phyloP scores from a whole-genome alignment of 2,329 filamentous ascomycete genomes.

The Leptographium galeiforme region DNA sequence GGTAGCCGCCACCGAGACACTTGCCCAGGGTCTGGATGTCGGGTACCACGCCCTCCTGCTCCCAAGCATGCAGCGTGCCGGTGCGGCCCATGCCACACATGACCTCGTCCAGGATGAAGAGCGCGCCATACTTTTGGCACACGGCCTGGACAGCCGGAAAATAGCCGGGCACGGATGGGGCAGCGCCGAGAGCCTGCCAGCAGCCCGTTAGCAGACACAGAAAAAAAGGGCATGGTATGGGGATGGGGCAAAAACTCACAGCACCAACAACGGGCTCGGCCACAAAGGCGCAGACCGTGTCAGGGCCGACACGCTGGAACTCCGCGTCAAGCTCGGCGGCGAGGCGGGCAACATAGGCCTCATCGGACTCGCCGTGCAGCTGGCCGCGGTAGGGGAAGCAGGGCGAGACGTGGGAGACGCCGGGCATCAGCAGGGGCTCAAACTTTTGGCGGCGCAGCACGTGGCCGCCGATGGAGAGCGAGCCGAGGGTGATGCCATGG shows the following conservation, averaged over 20 bases:
- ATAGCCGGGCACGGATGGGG: constrained; percentile 37
- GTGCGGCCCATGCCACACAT: constrained; percentile 57
- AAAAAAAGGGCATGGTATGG: background rate
- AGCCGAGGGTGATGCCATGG: constrained; percentile 58
- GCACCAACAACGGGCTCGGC: constrained; percentile 63
- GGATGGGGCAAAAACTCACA: constrained; percentile 25
- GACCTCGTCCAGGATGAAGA: constrained; percentile 47
- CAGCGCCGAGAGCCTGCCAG: constrained; percentile 35
- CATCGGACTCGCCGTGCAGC: constrained; percentile 34
- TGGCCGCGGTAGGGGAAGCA: constrained; percentile 53
- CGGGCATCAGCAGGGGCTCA: constrained; percentile 43
- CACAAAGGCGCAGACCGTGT: constrained; percentile 57
- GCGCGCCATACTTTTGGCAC: constrained; percentile 39
- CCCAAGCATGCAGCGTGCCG: constrained; percentile 49
- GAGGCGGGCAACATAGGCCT: constrained; percentile 46
- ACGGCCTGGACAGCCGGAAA: constrained; percentile 37
- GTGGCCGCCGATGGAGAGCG: constrained; percentile 52
- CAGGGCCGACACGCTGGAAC: constrained; percentile 49
- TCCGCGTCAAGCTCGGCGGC: constrained; percentile 53
- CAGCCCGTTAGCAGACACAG: background rate
- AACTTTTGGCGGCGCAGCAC: constrained; percentile 45
- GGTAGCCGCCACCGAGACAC: constrained; percentile 47
- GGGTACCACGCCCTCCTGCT: constrained; percentile 42
- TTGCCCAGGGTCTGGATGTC: constrained; percentile 54
- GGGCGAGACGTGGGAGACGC: constrained; percentile 48